These are phyloP conservation scores for Fistulina hepatica DNA, from an alignment of 1,284 basidiomycete genomes.

Conservation along the genomic window DNA sequence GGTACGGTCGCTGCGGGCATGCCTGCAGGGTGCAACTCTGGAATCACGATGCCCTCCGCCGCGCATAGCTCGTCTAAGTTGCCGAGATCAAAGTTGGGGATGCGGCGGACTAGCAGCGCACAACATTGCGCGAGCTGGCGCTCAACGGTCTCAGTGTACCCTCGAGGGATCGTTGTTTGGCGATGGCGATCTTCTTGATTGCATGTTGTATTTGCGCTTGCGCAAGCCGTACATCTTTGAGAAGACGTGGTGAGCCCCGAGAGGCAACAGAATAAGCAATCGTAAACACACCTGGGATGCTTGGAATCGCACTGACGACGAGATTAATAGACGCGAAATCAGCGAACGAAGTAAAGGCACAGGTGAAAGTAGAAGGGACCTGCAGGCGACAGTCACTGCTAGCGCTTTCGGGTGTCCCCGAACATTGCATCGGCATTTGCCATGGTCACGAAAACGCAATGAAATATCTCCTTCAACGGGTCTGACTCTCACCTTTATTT, in stretches of 20 bases:
- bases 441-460: too few relatives aligned
- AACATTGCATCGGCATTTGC: too few relatives aligned
- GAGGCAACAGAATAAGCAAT: too few relatives aligned
- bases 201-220: conserved; percentile 63
- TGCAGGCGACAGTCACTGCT: too few relatives aligned
- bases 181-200: conserved; percentile 77
- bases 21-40: conserved; percentile 11
- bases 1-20: too few relatives aligned
- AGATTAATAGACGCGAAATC: too few relatives aligned
- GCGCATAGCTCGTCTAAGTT: conserved; percentile 52
- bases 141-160: conserved; percentile 17
- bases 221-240: conserved; percentile 72
- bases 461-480: too few relatives aligned
- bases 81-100: conserved; percentile 40
- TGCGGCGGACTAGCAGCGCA: neutral
- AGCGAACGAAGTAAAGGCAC: too few relatives aligned
- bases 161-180: conserved; percentile 70
- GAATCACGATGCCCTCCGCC: conserved; percentile 51
- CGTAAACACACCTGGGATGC: too few relatives aligned
- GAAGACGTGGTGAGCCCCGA: too few relatives aligned
- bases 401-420: too few relatives aligned
- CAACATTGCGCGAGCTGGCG: neutral
- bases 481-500: conserved; percentile 92
- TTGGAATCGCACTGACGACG: conserved; percentile 83
- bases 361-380: too few relatives aligned